Base-by-base conservation (phyloP, 2,329 filamentous ascomycete species). In the Herpomyces periplanetae region DNA sequence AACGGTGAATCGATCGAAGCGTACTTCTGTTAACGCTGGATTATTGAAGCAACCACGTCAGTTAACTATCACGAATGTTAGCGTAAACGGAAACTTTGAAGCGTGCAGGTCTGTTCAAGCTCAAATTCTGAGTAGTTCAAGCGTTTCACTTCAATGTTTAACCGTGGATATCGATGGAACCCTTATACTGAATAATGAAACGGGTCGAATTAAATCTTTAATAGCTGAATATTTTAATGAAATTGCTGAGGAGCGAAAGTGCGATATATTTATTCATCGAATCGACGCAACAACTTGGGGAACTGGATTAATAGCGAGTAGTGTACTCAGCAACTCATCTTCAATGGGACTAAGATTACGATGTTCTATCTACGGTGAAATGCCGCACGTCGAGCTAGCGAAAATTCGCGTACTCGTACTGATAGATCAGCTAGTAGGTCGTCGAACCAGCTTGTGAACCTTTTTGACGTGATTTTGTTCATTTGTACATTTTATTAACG, bases 391-490 rank as follows among this genome's bases (percentile, higher is more conserved):
- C 11, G 80, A 96, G 39, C 75, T 91, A 40, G 80, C 80, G 21
- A 96, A 96, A 49, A 87, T 75, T 8, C 57, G 80, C 27, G 60
- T 88, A 15, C 45, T 96, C 36, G 85, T 91, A 37, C 80, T 88
- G 49, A 91, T 96, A 34, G 80, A 96, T 37, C 68, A 71, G 40
- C 55, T 85, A 43, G 66, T 80, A 50, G 32, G 49, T 39, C 24
- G 6, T 17, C 17, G 5, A 9, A 13, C 5, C 10, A 9, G 15
- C 13, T 30, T 30, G 20, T 25, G 22, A 29, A 17, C 28, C 30
- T 22, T 23, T 30, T 21, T 16, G 13, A 14, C 16, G 9, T 17
- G 17, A 13, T 11, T 21, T 21, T 15, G 23, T 23, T 17, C 14
- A n/a, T 16, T 15, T 6, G 24, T 19, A 28, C 26, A 30, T 13